Percentiles rank a stretch among this genome's conserved stretches.
These are phyloP conservation scores for Kuraishia piskuri DNA, from an alignment of 805 yeast genomes.

Conservation along the genomic window DNA sequence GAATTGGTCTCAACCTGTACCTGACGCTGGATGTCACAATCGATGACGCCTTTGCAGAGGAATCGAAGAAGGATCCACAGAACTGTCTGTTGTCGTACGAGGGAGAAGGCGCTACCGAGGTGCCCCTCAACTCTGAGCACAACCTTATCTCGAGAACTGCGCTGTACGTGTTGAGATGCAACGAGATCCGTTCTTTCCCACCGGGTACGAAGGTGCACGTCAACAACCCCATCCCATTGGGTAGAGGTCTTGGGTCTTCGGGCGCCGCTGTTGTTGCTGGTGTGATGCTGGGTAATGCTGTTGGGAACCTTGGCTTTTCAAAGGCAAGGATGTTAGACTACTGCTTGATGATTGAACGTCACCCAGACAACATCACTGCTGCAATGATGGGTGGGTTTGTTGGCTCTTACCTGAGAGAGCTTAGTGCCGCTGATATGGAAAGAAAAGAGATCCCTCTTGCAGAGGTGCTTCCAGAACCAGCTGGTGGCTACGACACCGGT, in stretches of 20 bases:
- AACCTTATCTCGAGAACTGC: slow-evolving; percentile 93
- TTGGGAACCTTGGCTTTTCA: slow-evolving; percentile 64
- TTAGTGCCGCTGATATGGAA: slow-evolving; percentile 60
- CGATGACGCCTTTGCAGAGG: slow-evolving; percentile 37
- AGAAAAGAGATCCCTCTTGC: slow-evolving; percentile 79
- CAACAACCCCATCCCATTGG: slow-evolving; percentile 87
- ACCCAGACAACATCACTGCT: slow-evolving; percentile 97
- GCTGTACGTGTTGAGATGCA: slow-evolving; percentile 80
- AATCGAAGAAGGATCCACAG: slow-evolving; percentile 49
- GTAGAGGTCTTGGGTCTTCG: slow-evolving; percentile 94
- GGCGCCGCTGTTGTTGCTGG: slow-evolving; percentile 99
- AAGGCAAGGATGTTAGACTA: slow-evolving; percentile 86
- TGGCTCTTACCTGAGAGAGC: slow-evolving; percentile 84
- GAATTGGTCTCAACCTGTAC: slow-evolving; percentile 75
- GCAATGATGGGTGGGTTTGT: slow-evolving; percentile 99
- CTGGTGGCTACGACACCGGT: slow-evolving; percentile 63
- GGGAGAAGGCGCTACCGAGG: slow-evolving; percentile 72
- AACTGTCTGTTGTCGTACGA: slow-evolving; percentile 62
- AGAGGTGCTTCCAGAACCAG: slow-evolving; percentile 73
- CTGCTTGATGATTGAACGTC: slow-evolving; percentile 95
- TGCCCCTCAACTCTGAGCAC: slow-evolving; percentile 69
- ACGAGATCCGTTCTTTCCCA: slow-evolving; percentile 71
- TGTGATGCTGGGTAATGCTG: slow-evolving; percentile 78
- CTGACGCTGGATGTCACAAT: slow-evolving; percentile 62
- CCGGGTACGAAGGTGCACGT: slow-evolving; percentile 75